Percentiles rank a stretch among this genome's conserved stretches.
Evolutionary conservation across 495 filamentous ascomycete genomes (phyloP).

Genomic region (Parathielavia appendiculata): DNA sequence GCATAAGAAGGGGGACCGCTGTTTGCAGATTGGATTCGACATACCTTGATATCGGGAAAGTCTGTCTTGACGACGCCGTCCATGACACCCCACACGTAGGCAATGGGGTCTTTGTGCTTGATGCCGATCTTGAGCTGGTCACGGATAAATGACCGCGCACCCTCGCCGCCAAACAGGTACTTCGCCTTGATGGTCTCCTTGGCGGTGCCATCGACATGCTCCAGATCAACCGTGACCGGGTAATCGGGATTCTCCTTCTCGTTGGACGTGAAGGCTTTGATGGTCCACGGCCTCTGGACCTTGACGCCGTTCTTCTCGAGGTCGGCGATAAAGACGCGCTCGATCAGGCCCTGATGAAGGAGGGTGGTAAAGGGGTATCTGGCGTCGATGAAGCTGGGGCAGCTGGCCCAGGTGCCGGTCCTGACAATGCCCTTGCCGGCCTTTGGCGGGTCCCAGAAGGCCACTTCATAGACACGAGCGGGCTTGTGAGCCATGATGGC

Average conservation of each 20-base stretch:
- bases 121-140: slow-evolving; percentile 58
- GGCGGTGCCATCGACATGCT: slow-evolving; percentile 66
- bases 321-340: slow-evolving; percentile 65
- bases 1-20: slow-evolving; percentile 22
- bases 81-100: slow-evolving; percentile 70
- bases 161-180: slow-evolving; percentile 59
- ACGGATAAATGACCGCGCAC: slow-evolving; percentile 54
- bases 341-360: slow-evolving; percentile 70
- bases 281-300: slow-evolving; percentile 57
- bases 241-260: slow-evolving; percentile 53
- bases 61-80: slow-evolving; percentile 71
- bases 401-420: slow-evolving; percentile 65
- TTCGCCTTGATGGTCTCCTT: slow-evolving; percentile 52
- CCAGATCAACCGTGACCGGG: slow-evolving; percentile 61
- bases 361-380: slow-evolving; percentile 72
- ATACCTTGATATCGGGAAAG: slow-evolving; percentile 66
- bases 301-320: slow-evolving; percentile 53
- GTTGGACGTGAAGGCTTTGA: slow-evolving; percentile 59
- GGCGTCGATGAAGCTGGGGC: slow-evolving; percentile 68
- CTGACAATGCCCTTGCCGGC: slow-evolving; percentile 56
- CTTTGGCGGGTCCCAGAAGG: slow-evolving; percentile 68
- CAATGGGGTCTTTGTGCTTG: slow-evolving; percentile 58
- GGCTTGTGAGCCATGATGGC: slow-evolving; percentile 73
- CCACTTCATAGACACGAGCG: slow-evolving; percentile 68
- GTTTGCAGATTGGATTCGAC: neutral